Evolutionary conservation across 2,329 filamentous ascomycete genomes (phyloP), one percentile per base, ranked within the genome.

Genomic region (Neofusicoccum umdonicola): DNA sequence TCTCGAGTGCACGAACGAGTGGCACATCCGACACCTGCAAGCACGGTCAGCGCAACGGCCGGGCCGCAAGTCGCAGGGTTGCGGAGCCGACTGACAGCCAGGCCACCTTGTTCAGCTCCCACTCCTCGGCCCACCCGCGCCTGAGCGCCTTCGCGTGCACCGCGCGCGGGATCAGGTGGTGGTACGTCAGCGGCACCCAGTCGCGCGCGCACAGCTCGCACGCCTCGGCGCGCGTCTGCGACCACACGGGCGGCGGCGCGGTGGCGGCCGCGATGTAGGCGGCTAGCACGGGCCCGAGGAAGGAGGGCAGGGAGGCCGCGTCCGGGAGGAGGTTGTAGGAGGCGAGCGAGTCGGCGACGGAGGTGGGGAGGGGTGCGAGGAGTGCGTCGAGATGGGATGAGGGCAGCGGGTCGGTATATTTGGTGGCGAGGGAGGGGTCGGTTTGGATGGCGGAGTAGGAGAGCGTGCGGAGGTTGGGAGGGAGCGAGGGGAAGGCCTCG

Each of bases 141-240:
- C 90, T 92, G 44, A 92, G 74, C 3, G 86, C 91, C 73, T 92
- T 92, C 7, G 85, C 87, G 76, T 96, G 92, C 66, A 92, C 88
- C 48, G 85, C 84, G 45, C 87, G 85, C n/a, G 92, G 92, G 62
- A 96, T 93, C 48, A 96, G 80, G 78, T 96, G 92, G 73, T 96
- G 92, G 74, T 95, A 96, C 0, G 89, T 91, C 66, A 95, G 77
- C 8, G 87, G 86, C 22, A 95, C 86, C 86, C 90, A 92, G 67
- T 87, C 85, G 0, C 92, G 83, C 1, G 82, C 85, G 74, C 92
- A 96, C 27, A 96, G 84, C 79, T 96, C 92, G 76, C 92, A 96
- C 0, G 77, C 83, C 0, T 79, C 70, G 4, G 77, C 73, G 27
- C 85, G 83, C 1, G 88, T 90, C 0, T 82, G 78, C 1, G 80